Evolutionary conservation across 73 alveolate species (phyloP).

Genomic region (Loxodes magnus): DNA sequence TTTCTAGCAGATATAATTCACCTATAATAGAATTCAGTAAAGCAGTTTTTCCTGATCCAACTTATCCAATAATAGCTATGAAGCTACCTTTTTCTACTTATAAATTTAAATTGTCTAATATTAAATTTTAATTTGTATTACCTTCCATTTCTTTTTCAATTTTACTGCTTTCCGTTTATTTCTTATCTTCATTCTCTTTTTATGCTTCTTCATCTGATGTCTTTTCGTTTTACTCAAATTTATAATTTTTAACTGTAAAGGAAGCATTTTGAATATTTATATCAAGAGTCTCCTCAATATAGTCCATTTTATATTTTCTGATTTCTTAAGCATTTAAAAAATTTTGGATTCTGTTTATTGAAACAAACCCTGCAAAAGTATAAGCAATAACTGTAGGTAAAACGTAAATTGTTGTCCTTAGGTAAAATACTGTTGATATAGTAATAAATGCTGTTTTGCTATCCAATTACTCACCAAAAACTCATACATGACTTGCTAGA

Average conservation of each 20-base stretch:
- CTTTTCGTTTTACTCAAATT: not conserved
- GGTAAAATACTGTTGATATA: constrained; percentile 36
- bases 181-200: constrained; percentile 4
- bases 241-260: too few relatives aligned
- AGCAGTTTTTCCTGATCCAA: constrained; percentile 67
- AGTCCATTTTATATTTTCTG: not conserved
- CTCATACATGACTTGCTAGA: constrained; percentile 46
- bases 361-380: not conserved
- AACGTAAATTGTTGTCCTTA: not conserved
- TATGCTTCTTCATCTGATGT: not conserved
- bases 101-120: constrained; percentile 25
- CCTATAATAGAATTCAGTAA: constrained; percentile 36
- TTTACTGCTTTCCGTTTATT: constrained; percentile 42
- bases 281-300: constrained; percentile 55
- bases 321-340: constrained; percentile 1
- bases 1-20: constrained; percentile 16
- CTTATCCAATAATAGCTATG: constrained; percentile 44
- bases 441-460: constrained; percentile 48
- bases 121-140: constrained; percentile 3
- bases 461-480: constrained; percentile 56
- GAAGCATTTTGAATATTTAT: too few relatives aligned
- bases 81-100: constrained; percentile 33
- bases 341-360: not conserved
- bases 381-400: not conserved
- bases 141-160: constrained; percentile 16